Evolutionary conservation across 2,329 filamentous ascomycete species (phyloP).

Genomic region (Ophiobolus disseminans): DNA sequence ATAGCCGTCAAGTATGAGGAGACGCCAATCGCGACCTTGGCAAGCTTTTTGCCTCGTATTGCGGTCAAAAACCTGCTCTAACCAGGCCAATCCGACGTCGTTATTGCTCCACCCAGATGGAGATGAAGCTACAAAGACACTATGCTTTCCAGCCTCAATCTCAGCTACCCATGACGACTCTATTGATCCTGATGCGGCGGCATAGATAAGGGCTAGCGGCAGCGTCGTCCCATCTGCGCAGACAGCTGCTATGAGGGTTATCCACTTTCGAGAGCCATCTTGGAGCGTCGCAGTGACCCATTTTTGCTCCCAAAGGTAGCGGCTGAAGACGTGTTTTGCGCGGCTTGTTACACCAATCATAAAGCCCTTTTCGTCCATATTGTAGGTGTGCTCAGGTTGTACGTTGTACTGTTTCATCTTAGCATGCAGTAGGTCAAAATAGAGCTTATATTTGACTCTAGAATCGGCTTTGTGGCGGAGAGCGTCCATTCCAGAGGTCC

Average conservation of each 20-base stretch:
- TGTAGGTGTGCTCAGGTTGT: no score
- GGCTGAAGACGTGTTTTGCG: slow-evolving; percentile 15
- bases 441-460: slow-evolving; percentile 18
- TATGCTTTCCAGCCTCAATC: not conserved
- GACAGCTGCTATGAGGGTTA: slow-evolving; percentile 12
- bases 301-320: not conserved
- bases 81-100: not conserved
- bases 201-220: not conserved
- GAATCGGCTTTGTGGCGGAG: slow-evolving; percentile 26
- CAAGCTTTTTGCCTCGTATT: not conserved
- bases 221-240: slow-evolving; percentile 16
- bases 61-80: not conserved
- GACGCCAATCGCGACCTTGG: not conserved
- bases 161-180: not conserved
- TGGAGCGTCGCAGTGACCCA: slow-evolving; percentile 3
- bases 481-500: no score
- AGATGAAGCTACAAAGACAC: not conserved
- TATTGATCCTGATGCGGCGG: not conserved
- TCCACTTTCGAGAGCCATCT: slow-evolving; percentile 13
- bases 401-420: slow-evolving; percentile 16
- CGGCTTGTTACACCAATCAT: slow-evolving; percentile 1
- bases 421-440: slow-evolving; percentile 14
- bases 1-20: not conserved
- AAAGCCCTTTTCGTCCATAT: no score
- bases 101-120: not conserved